Percentiles rank a stretch among this genome's conserved stretches.
These are phyloP conservation scores for Euphorbia corollata DNA, from an alignment of 441 rosid species.

Conservation along the genomic window DNA sequence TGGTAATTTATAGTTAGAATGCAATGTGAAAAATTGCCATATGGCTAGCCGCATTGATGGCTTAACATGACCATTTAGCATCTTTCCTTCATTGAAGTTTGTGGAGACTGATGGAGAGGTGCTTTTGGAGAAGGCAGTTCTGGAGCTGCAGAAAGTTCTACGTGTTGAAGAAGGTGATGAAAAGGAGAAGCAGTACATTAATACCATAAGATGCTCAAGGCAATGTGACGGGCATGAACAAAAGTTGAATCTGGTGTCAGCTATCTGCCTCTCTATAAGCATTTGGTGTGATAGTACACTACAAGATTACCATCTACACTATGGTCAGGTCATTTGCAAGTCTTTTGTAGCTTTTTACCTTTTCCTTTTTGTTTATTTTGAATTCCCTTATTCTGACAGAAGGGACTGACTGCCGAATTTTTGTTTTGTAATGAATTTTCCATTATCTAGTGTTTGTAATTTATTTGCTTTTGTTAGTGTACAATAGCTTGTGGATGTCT, in stretches of 20 bases:
- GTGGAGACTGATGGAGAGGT: conserved; percentile 56
- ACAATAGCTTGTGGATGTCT: neutral
- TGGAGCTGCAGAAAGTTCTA: conserved; percentile 54
- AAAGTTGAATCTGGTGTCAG: conserved; percentile 44
- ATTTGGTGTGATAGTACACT: conserved; percentile 69
- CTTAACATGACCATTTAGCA: conserved; percentile 8
- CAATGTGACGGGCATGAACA: conserved; percentile 33
- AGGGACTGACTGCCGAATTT: conserved; percentile 15
- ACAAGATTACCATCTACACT: conserved; percentile 84
- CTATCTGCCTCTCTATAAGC: conserved; percentile 59
- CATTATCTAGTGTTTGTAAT: neutral
- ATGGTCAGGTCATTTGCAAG: conserved; percentile 53
- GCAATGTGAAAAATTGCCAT: neutral
- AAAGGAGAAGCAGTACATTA: conserved; percentile 55
- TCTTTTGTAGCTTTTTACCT: conserved; percentile 4
- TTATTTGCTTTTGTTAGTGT: conserved; percentile 1
- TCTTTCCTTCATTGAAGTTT: conserved; percentile 52
- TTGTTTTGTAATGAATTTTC: neutral
- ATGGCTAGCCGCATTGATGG: neutral
- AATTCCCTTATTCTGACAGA: conserved; percentile 11
- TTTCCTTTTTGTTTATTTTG: neutral
- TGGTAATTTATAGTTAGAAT: neutral
- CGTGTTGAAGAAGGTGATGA: conserved; percentile 36
- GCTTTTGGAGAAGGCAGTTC: conserved; percentile 56
- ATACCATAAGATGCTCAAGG: conserved; percentile 50